Evolutionary conservation across 805 yeast species (phyloP), one percentile per base, ranked within the genome.

Genomic region (Kuraishia molischiana): DNA sequence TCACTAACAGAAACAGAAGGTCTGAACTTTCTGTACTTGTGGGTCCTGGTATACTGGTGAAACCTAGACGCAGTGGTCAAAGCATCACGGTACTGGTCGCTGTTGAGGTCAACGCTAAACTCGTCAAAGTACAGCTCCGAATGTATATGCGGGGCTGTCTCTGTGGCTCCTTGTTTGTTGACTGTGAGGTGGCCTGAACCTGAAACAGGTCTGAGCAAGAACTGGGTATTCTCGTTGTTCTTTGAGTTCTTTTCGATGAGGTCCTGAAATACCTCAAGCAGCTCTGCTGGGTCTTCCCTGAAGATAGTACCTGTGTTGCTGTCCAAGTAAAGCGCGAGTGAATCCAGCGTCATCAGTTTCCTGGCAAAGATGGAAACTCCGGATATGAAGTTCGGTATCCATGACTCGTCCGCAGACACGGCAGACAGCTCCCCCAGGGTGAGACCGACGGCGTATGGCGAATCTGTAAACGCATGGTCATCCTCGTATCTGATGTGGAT

Each of bases 401-500:
- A 92, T 26, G 72, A 61, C 22, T 72, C 79, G 56, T 90, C 89
- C 0, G 97, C 79, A 1, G 96, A 85, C 0, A 87, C 83, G 0
- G 96, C 97, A 0, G 96, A 85, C 31, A 92, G 66, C 59, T 92
- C 97, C 31, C 75, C 72, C 35, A 92, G 67, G 0, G 94, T 81
- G 14, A 86, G 48, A 3, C 99, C 99, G 29, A 87, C 59, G 0
- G 96, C 69, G 47, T 84, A 85, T 3, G 96, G 95, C 22, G 55
- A 52, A 40, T 78, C 81, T 0, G 95, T 79, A 45, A 85, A 78
- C 4, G 75, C 69, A 31, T 72, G 64, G 5, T 71, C 63, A 59
- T 92, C 98, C 51, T 94, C 98, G 51, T 89, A 92, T 40, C 98
- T 69, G 17, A 92, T 58, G 56, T 92, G 99, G 44, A 92, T 92